Evolutionary conservation across 768 basidiomycete genomes (phyloP).

Genomic region (Polyporus arcularius): DNA sequence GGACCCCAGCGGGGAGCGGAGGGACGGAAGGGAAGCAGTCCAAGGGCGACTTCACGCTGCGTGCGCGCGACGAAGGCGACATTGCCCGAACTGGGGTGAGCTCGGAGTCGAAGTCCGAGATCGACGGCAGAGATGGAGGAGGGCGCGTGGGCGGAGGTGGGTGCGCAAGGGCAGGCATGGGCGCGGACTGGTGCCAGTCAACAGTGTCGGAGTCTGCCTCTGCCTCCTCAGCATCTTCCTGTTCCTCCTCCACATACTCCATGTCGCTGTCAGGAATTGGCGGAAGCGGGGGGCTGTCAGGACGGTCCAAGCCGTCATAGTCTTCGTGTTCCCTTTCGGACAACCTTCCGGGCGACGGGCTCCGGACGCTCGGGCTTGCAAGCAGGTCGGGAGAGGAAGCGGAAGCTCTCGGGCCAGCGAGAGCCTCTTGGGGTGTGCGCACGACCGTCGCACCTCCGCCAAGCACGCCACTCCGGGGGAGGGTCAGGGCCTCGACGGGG

Average conservation of each 20-base stretch:
- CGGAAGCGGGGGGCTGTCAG: conserved; percentile 23
- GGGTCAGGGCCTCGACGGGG: conserved; percentile 33
- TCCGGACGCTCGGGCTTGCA: conserved; percentile 1
- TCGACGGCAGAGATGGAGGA: conserved; percentile 28
- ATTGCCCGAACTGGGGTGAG: conserved; percentile 25
- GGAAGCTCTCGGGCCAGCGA: conserved; percentile 37
- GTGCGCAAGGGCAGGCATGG: conserved; percentile 38
- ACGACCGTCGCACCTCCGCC: conserved; percentile 78
- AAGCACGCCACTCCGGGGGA: conserved; percentile 48
- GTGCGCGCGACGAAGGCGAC: conserved; percentile 12
- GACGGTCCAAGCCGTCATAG: not conserved
- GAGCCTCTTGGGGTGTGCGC: conserved; percentile 77
- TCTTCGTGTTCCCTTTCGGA: conserved; percentile 6
- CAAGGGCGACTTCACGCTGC: conserved; percentile 15
- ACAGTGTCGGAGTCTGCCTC: conserved; percentile 32
- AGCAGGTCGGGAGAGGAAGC: conserved; percentile 22
- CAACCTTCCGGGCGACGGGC: conserved; percentile 5
- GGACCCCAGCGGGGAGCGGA: conserved; percentile 47
- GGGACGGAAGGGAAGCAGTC: conserved; percentile 51
- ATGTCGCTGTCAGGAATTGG: conserved; percentile 23
- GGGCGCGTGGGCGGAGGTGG: conserved; percentile 37
- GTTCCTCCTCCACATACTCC: conserved; percentile 17
- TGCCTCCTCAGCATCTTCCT: conserved; percentile 13
- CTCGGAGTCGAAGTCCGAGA: conserved; percentile 16
- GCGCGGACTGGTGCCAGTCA: conserved; percentile 10